A percentile compares a stretch with the other conserved stretches of the same genome.
These are phyloP conservation scores for Colletotrichum incanum DNA, from an alignment of 2,329 filamentous ascomycete genomes.

Conservation along the genomic window DNA sequence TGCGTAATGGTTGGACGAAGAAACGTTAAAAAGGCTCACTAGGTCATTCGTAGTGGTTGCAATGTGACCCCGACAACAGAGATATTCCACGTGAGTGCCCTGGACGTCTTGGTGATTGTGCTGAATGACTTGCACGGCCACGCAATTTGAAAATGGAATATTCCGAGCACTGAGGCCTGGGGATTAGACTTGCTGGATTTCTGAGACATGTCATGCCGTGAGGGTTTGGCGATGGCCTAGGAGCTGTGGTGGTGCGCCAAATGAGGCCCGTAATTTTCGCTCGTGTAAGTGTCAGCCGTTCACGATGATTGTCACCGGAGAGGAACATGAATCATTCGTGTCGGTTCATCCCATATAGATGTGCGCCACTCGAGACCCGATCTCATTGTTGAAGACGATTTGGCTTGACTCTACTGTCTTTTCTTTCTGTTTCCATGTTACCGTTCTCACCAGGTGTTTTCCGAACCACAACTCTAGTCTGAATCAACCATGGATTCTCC, in stretches of 20 bases:
- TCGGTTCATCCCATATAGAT: slow-evolving; percentile 17
- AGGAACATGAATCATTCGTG: neutral
- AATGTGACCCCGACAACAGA: slow-evolving; percentile 41
- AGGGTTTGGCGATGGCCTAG: slow-evolving; percentile 1
- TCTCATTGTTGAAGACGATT: neutral
- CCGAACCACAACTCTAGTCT: neutral
- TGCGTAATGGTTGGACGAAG: slow-evolving; percentile 44
- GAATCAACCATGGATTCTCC: slow-evolving; percentile 39
- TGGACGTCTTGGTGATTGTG: slow-evolving; percentile 1
- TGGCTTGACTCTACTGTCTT: neutral
- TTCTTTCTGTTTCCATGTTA: neutral
- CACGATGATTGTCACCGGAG: slow-evolving; percentile 12
- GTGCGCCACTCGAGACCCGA: neutral
- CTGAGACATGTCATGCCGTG: slow-evolving; percentile 16
- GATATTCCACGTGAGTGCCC: slow-evolving; percentile 37
- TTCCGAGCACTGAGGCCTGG: neutral
- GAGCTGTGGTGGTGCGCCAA: slow-evolving; percentile 17
- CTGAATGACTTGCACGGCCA: slow-evolving; percentile 32
- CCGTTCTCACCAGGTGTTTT: no score
- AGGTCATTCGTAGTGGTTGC: slow-evolving; percentile 43
- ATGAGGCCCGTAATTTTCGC: slow-evolving; percentile 15
- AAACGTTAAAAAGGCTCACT: slow-evolving; percentile 38
- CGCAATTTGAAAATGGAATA: neutral
- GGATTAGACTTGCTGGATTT: neutral
- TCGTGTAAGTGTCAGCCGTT: slow-evolving; percentile 40